These are phyloP conservation scores for Poa annua DNA, from an alignment of 176 grass and related monocot genomes.

Conservation along the genomic window DNA sequence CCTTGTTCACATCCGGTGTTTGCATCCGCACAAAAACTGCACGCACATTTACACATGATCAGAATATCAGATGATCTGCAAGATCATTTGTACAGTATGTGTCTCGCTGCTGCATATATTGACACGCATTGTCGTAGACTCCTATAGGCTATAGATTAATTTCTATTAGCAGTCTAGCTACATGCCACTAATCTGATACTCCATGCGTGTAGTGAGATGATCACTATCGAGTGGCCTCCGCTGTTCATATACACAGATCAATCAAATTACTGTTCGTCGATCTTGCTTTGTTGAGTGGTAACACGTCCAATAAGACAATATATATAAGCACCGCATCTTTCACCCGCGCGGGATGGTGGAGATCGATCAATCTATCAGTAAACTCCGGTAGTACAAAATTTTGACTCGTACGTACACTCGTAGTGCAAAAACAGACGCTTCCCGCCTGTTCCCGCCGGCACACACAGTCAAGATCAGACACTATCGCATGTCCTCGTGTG, in stretches of 20 bases:
- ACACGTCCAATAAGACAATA: background rate
- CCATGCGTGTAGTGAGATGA: background rate
- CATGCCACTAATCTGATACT: background rate
- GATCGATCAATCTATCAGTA: background rate
- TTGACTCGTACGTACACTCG: background rate
- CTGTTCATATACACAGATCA: background rate
- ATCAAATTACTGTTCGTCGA: background rate
- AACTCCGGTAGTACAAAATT: background rate
- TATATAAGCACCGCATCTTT: conserved; percentile 22
- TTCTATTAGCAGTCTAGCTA: background rate
- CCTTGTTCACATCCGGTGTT: no score
- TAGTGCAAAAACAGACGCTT: background rate
- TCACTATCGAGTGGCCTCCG: conserved; percentile 23
- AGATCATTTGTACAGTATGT: no score
- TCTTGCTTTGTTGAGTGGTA: conserved; percentile 9
- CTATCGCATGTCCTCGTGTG: background rate
- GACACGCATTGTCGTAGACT: background rate
- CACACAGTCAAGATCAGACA: conserved; percentile 27
- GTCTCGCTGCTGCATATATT: no score
- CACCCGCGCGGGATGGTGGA: background rate
- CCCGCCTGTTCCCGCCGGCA: background rate
- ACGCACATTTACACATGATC: no score
- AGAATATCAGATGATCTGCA: no score
- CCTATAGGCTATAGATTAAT: background rate
- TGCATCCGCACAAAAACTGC: no score